Base-by-base conservation (phyloP, 768 basidiomycete species). In the Suillus clintonianus region DNA sequence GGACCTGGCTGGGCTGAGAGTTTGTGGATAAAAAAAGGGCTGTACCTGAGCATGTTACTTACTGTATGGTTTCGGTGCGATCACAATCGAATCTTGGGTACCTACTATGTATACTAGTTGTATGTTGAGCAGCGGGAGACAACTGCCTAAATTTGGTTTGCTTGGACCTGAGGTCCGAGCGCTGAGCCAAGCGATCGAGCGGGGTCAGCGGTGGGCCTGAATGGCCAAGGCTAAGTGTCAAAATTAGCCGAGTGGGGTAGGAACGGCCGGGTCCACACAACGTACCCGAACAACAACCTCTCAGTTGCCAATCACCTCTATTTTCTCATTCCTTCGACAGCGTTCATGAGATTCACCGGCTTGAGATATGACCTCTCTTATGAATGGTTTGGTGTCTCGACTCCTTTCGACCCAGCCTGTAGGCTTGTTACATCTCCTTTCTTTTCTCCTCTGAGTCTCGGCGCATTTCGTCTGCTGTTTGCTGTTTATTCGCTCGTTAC, bases 401-500 rank as follows among this genome's bases (percentile, higher is more conserved):
- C 70, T 15, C 78, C 82, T 7, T 84, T 84, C 64, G 82, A 84
- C 70, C 68, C 73, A 1, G 61, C 71, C 4, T 74, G 73, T 62
- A 63, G 68, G 60, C 69, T 78, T 64, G 83, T 83, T 62, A 80
- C 83, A 5, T 80, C 79, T 0, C 75, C 77, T 14, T 64, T 64
- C 67, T 66, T 88, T 60, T 75, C 82, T 4, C 80, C 86, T 15
- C 24, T 66, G 17, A 63, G 71, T 24, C 80, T 90, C 36, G 86
- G 81, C 1, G 60, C 61, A 5, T 64, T 86, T 37, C 80, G 89
- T 48, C 69, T 83, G 34, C 61, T 80, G 3, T 66, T 89, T 34
- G 88, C 84, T 1, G 53, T 82, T 1, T 90, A 88, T 65, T 78
- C 83, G 0, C 72, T 86, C 51, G 59, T 80, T 50, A 27, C 67